These are phyloP conservation scores for Ophiocordyceps camponoti-saundersi DNA, from an alignment of 2,329 filamentous ascomycete species.

Conservation along the genomic window DNA sequence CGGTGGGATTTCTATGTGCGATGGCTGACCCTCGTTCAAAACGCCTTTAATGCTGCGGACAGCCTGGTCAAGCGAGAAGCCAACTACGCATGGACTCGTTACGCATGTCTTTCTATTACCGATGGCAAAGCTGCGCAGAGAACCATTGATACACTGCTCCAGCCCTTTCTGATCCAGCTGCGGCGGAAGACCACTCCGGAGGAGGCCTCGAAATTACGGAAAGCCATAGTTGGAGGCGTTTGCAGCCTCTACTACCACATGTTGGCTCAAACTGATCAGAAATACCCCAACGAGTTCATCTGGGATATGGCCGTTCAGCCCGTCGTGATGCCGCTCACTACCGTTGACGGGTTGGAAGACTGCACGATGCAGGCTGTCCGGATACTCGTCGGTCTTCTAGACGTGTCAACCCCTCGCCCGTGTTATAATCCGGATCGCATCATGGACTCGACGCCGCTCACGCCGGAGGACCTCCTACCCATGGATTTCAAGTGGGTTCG, in stretches of 20 bases:
- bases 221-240: conserved; percentile 48
- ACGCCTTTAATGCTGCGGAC: conserved; percentile 70
- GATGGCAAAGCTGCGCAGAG: conserved; percentile 36
- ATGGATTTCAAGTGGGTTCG: conserved; percentile 81
- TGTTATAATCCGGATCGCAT: conserved; percentile 64
- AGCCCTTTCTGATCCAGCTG: conserved; percentile 53
- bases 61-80: conserved; percentile 55
- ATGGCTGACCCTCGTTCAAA: conserved; percentile 67
- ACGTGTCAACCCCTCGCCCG: conserved; percentile 35
- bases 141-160: conserved; percentile 30
- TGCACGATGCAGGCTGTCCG: conserved; percentile 41
- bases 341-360: conserved; percentile 24
- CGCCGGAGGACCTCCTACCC: conserved; percentile 60
- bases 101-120: conserved; percentile 57
- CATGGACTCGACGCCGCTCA: conserved; percentile 38
- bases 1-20: conserved; percentile 58
- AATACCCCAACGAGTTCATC: conserved; percentile 50
- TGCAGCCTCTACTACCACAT: conserved; percentile 72
- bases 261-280: conserved; percentile 51
- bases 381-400: conserved; percentile 57
- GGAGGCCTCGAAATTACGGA: conserved; percentile 30
- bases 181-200: conserved; percentile 44
- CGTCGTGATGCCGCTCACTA: conserved; percentile 41
- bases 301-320: conserved; percentile 63
- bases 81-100: conserved; percentile 70